phyloP scores from a whole-genome alignment of 805 yeast species.

The Wickerhamiella sergipiensis region DNA sequence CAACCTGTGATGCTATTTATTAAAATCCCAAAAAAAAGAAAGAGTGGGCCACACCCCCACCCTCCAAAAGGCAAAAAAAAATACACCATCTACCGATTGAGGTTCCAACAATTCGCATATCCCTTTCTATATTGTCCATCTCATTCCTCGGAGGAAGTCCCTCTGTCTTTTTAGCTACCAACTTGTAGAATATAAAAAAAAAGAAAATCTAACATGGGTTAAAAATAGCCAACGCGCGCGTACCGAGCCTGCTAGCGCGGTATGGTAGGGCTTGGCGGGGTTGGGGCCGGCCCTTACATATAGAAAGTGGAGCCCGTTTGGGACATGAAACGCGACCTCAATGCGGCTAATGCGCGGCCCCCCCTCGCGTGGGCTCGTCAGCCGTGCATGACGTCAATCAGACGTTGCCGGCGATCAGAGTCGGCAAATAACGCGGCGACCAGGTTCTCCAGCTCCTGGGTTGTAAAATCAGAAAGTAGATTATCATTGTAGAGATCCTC shows the following conservation, averaged over 20 bases:
- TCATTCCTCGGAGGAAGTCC: not conserved
- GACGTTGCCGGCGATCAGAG: conserved; percentile 18
- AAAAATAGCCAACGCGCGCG: not conserved
- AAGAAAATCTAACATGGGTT: not conserved
- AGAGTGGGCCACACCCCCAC: too few species aligned
- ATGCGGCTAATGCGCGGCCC: not conserved
- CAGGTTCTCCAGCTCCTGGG: conserved; percentile 21
- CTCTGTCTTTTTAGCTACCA: not conserved
- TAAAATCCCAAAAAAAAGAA: not conserved
- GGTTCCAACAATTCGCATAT: not conserved
- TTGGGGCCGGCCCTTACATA: not conserved
- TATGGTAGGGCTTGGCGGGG: too few species aligned
- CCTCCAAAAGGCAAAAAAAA: not conserved
- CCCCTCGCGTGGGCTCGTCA: not conserved
- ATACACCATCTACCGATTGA: not conserved
- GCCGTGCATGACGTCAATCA: conserved; percentile 10
- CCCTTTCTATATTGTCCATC: not conserved
- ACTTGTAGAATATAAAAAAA: not conserved
- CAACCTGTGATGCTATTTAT: conserved; percentile 2
- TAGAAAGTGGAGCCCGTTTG: not conserved
- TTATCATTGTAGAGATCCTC: conserved; percentile 17
- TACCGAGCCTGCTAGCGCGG: too few species aligned
- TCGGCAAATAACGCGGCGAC: conserved; percentile 25
- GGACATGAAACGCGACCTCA: too few species aligned
- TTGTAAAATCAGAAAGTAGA: conserved; percentile 23